Base-by-base conservation (phyloP, 1,284 basidiomycete species). In the Cystobasidium slooffiae region DNA sequence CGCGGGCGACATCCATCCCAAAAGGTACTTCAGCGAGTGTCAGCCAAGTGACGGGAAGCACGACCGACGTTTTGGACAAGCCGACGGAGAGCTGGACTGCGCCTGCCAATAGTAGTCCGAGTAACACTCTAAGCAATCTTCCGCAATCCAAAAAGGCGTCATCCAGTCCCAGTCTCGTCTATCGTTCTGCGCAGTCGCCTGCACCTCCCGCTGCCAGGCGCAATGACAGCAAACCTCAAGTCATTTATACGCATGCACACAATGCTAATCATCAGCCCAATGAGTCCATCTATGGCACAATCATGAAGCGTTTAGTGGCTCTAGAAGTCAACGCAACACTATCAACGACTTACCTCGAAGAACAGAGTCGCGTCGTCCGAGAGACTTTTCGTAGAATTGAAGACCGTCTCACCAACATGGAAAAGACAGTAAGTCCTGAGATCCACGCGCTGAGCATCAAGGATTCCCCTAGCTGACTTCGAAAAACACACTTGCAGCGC, bases 231-330 rank as follows among this genome's bases (percentile, higher is more conserved):
- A 46, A 61, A 43, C 52, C 70, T 7, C 70, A 73, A 31, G 41
- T 66, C 18, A 46, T 73, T 1, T 73, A 73, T n/a, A 65, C 70
- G 6, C 70, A 73, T 39, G 52, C 31, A 31, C 52, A 56, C 20
- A 37, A 39, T 20, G 62, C 39, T 37, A 31, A 79, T 8, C 76
- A 82, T 3, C 84, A 86, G 39, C 87, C 88, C 3, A 92, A 92
- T n/a, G 94, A 99, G 82, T 96, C 93, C 0, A 96, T 99, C 79
- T 99, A 97, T 80, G 90, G 94, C 10, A 93, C 91, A 10, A 99
- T 99, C 79, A 94, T 94, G 88, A 96, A 97, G 77, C 89, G 94
- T 1, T 86, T 99, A 14, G 88, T 88, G 6, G 88, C 88, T 6
- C 86, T 99, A 5, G 96, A 99, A 81, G 87, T 87, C 7, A 97